These are phyloP conservation scores for Ganoderma sp. DNA, from an alignment of 1,284 basidiomycete species.

Conservation along the genomic window DNA sequence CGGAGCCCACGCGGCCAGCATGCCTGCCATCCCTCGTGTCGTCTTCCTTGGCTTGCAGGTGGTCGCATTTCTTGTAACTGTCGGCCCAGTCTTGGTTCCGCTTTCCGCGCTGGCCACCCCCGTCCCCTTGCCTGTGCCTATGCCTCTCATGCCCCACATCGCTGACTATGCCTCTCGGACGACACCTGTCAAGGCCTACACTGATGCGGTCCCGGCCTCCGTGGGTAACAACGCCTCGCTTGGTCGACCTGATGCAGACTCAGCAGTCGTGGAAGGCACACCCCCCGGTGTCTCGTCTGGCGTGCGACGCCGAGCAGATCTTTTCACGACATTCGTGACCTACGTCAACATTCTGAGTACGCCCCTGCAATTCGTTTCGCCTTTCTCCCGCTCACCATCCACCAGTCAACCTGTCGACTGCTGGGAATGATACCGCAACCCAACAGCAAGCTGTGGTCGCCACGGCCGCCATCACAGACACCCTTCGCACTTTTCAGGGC, in stretches of 20 bases:
- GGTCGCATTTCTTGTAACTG: conserved; percentile 44
- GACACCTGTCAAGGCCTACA: conserved; percentile 19
- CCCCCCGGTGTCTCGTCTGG: conserved; percentile 19
- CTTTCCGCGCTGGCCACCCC: conserved; percentile 35
- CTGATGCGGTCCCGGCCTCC: conserved; percentile 7
- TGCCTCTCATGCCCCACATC: conserved; percentile 35
- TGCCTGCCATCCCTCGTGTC: conserved; percentile 47
- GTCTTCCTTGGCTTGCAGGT: conserved; percentile 48
- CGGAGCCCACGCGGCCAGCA: conserved; percentile 30
- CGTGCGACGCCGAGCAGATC: conserved; percentile 28
- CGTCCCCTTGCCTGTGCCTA: conserved; percentile 42
- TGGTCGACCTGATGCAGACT: not conserved
- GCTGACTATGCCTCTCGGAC: conserved; percentile 29
- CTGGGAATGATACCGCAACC: conserved; percentile 42
- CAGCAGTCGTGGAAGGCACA: conserved; percentile 22
- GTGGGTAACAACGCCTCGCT: not conserved
- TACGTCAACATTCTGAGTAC: conserved; percentile 34
- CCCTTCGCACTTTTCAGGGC: conserved; percentile 46
- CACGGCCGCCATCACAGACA: conserved; percentile 48
- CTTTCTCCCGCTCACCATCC: conserved; percentile 22
- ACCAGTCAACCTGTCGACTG: conserved; percentile 18
- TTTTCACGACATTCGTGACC: conserved; percentile 34
- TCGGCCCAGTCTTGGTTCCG: conserved; percentile 31
- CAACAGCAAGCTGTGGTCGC: conserved; percentile 46
- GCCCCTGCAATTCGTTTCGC: not conserved